Percentiles rank a stretch among this genome's conserved stretches.
These are phyloP conservation scores for Diphasiastrum complanatum DNA, from an alignment of 83 land plant genomes.

Conservation along the genomic window DNA sequence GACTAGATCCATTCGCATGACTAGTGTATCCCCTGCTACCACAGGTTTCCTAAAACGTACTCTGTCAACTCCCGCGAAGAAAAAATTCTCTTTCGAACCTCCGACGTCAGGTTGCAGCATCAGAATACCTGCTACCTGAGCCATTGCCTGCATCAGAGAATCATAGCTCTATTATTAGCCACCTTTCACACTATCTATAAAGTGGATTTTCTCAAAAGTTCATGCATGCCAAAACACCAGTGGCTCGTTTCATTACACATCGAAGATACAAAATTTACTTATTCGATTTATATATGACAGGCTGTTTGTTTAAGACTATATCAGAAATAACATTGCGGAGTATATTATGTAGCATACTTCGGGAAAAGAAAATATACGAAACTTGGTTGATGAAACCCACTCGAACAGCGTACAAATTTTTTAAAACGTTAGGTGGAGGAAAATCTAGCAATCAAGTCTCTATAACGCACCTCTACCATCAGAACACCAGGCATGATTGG, in stretches of 20 bases:
- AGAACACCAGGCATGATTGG: conserved; percentile 99
- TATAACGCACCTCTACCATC: conserved; percentile 86
- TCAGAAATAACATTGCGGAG: too few relatives aligned
- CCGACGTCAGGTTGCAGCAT: conserved; percentile 98
- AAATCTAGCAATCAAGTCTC: neutral
- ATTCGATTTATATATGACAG: too few relatives aligned
- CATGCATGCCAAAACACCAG: too few relatives aligned
- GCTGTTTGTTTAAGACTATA: too few relatives aligned
- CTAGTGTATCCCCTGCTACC: conserved; percentile 90
- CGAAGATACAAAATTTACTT: too few relatives aligned
- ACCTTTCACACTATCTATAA: too few relatives aligned
- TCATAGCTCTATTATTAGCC: too few relatives aligned
- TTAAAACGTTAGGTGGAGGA: neutral
- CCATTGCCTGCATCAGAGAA: conserved; percentile 72
- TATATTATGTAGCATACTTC: neutral
- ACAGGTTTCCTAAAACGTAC: conserved; percentile 96
- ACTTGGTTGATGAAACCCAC: neutral
- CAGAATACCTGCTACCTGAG: conserved; percentile 89
- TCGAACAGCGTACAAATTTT: neutral
- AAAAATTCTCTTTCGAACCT: conserved; percentile 90
- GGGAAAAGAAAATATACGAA: neutral
- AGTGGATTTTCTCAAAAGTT: too few relatives aligned
- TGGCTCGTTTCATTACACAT: too few relatives aligned
- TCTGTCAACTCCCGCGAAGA: conserved; percentile 96
- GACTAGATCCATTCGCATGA: conserved; percentile 88